phyloP scores from a whole-genome alignment of 176 grass and related monocot genomes.

The Cocos nucifera region DNA sequence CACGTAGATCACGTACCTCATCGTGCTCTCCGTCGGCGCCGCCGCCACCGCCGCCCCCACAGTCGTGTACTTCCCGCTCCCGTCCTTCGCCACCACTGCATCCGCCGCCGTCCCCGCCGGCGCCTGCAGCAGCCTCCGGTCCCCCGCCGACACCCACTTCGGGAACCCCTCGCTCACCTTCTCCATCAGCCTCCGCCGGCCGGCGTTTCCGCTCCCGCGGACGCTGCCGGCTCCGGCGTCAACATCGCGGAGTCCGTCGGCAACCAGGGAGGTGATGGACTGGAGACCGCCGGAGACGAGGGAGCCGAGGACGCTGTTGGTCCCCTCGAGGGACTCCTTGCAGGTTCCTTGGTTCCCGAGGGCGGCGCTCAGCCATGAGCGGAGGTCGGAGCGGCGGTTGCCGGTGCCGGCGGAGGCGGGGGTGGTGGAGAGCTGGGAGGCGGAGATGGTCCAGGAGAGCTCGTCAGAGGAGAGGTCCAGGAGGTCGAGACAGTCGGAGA shows the following conservation, averaged over 20 bases:
- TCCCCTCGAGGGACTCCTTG: background rate
- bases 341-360: background rate
- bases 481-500: slow-evolving; percentile 61
- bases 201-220: too few species aligned
- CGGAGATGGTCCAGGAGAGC: slow-evolving; percentile 1
- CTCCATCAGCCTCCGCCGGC: too few species aligned
- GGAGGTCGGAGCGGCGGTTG: background rate
- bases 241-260: too few species aligned
- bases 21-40: slow-evolving; percentile 41
- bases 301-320: too few species aligned
- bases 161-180: background rate
- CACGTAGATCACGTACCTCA: slow-evolving; percentile 46
- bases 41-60: slow-evolving; percentile 50
- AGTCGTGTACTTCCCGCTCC: slow-evolving; percentile 42
- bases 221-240: too few species aligned
- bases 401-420: background rate
- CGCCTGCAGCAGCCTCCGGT: background rate
- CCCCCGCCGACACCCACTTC: background rate
- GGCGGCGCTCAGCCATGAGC: slow-evolving; percentile 4
- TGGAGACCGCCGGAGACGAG: too few species aligned
- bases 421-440: slow-evolving; percentile 32
- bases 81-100: slow-evolving; percentile 54
- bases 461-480: slow-evolving; percentile 10
- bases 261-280: too few species aligned
- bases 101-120: slow-evolving; percentile 17